Conservation (phyloP, 169 alveolate genomes). For the Plasmodium gonderi region DNA sequence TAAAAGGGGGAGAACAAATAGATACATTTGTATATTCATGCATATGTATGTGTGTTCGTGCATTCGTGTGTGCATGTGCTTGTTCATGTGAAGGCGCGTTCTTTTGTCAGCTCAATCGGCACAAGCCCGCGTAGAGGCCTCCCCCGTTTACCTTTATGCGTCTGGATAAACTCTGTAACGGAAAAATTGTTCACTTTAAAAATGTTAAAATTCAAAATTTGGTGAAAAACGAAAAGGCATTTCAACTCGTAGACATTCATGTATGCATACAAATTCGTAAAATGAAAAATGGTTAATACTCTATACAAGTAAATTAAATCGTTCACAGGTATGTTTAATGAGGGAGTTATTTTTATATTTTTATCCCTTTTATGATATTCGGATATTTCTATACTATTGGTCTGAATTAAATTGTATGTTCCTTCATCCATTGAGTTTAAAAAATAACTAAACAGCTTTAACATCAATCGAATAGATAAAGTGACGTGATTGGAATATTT, state of each 20-base stretch:
- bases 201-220: conserved; percentile 39
- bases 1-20: conserved; percentile 1
- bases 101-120: no score
- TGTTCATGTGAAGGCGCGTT: background rate
- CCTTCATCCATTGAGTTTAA: conserved; percentile 55
- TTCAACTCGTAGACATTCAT: conserved; percentile 51
- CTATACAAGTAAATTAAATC: conserved; percentile 69
- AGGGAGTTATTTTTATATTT: background rate
- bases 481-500: background rate
- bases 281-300: conserved; percentile 31
- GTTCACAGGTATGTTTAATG: conserved; percentile 6
- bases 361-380: conserved; percentile 12
- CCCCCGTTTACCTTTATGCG: conserved; percentile 24
- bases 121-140: background rate
- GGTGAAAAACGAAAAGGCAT: conserved; percentile 19
- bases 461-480: conserved; percentile 26
- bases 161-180: conserved; percentile 48
- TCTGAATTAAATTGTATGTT: conserved; percentile 5
- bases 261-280: conserved; percentile 43
- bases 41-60: background rate
- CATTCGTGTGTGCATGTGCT: background rate
- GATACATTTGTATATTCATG: background rate
- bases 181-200: conserved; percentile 41
- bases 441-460: conserved; percentile 1
- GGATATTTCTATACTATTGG: conserved; percentile 10